These are phyloP conservation scores for Vachellia pachyceras DNA, from an alignment of 306 rosid species.

Conservation along the genomic window DNA sequence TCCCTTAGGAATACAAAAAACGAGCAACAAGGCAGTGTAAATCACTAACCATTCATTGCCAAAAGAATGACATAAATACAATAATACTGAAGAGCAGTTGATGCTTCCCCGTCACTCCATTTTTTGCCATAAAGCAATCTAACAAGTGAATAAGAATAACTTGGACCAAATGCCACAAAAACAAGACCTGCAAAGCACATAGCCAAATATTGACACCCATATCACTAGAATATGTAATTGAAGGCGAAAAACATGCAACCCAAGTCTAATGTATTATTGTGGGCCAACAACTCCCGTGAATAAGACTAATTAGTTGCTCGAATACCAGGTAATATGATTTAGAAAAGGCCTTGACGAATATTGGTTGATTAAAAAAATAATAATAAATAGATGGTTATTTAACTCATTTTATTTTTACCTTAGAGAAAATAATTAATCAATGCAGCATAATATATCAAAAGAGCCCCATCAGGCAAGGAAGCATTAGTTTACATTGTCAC, in stretches of 20 bases:
- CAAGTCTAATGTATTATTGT: neutral
- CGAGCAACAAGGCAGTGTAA: constrained; percentile 24
- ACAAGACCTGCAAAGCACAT: constrained; percentile 68
- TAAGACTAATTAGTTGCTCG: too few species aligned
- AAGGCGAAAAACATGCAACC: constrained; percentile 26
- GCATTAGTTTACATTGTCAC: constrained; percentile 14
- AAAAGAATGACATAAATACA: constrained; percentile 81
- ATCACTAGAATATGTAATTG: constrained; percentile 30
- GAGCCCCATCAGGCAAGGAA: constrained; percentile 4
- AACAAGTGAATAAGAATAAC: constrained; percentile 91
- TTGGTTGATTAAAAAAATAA: too few species aligned
- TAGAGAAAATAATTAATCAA: constrained; percentile 10
- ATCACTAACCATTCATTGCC: constrained; percentile 94
- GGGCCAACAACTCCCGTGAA: too few species aligned
- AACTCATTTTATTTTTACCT: neutral
- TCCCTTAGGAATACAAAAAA: neutral
- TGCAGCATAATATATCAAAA: neutral
- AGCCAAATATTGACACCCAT: constrained; percentile 42
- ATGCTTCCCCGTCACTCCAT: constrained; percentile 98
- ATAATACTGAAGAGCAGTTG: constrained; percentile 80
- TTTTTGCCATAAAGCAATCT: constrained; percentile 84
- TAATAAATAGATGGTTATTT: neutral
- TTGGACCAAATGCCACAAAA: constrained; percentile 94
- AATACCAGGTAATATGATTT: too few species aligned
- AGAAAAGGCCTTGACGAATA: too few species aligned